Percentiles rank a stretch among this genome's conserved stretches.
Evolutionary conservation across 2,329 filamentous ascomycete genomes (phyloP).

Genomic region (Ascocoryne sarcoides): DNA sequence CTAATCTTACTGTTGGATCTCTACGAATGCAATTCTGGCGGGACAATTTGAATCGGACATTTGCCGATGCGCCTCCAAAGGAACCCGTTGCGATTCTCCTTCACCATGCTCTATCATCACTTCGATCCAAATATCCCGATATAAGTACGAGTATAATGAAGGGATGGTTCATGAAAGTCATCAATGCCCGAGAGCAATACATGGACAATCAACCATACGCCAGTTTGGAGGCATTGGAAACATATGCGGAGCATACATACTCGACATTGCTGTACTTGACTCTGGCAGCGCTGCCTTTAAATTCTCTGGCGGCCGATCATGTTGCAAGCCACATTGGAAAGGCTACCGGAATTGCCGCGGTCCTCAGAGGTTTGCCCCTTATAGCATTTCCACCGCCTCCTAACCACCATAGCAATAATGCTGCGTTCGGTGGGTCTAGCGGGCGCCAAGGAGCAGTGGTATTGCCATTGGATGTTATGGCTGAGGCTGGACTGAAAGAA

Average conservation of each 20-base stretch:
- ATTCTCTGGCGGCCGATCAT: conserved; percentile 81
- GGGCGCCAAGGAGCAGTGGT: conserved; percentile 57
- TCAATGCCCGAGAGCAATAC: conserved; percentile 73
- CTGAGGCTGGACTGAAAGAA: conserved; percentile 68
- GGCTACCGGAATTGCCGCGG: conserved; percentile 76
- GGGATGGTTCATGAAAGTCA: conserved; percentile 68
- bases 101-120: conserved; percentile 58
- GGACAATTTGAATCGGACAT: conserved; percentile 70
- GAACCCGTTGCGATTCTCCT: conserved; percentile 87
- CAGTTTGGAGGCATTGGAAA: conserved; percentile 64
- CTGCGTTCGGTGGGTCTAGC: conserved; percentile 30
- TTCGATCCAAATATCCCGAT: conserved; percentile 37
- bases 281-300: conserved; percentile 68
- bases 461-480: conserved; percentile 84
- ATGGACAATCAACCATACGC: conserved; percentile 78
- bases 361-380: conserved; percentile 79
- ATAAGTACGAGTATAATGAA: conserved; percentile 41
- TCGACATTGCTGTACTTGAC: conserved; percentile 86
- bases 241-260: conserved; percentile 91
- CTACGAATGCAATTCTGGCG: conserved; percentile 95
- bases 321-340: conserved; percentile 93
- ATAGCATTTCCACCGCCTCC: conserved; percentile 68
- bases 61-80: conserved; percentile 70
- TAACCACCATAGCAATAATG: conserved; percentile 44
- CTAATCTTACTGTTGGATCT: conserved; percentile 74